Percentiles rank a stretch among this genome's conserved stretches.
Evolutionary conservation across 2,329 filamentous ascomycete genomes (phyloP).

Genomic region (Fusarium incarnatum): DNA sequence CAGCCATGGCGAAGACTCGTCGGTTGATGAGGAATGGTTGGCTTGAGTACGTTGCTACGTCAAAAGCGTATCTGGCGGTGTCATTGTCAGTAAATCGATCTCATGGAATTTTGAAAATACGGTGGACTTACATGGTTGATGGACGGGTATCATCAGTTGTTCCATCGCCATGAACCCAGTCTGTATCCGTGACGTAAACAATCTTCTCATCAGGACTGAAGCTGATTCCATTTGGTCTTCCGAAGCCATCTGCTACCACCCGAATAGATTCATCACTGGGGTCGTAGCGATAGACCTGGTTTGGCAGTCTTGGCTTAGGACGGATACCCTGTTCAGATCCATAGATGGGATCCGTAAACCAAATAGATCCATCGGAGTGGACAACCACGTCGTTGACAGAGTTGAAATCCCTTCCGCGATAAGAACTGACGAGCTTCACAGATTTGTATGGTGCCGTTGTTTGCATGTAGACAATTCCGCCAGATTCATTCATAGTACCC

Average conservation of each 20-base stretch:
- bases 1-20: constrained; percentile 63
- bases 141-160: constrained; percentile 43
- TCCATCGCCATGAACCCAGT: constrained; percentile 51
- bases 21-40: constrained; percentile 60
- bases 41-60: constrained; percentile 43
- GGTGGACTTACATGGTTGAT: constrained; percentile 44
- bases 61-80: constrained; percentile 51
- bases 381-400: constrained; percentile 62
- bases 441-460: constrained; percentile 48
- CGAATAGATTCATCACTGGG: constrained; percentile 54
- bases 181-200: constrained; percentile 61
- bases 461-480: constrained; percentile 52
- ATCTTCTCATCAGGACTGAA: constrained; percentile 59
- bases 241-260: constrained; percentile 61
- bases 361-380: constrained; percentile 57
- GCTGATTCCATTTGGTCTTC: constrained; percentile 59
- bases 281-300: constrained; percentile 62
- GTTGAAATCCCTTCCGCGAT: constrained; percentile 60
- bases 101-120: rapidly evolving
- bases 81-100: not conserved
- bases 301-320: constrained; percentile 56
- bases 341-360: constrained; percentile 64
- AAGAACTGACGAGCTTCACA: constrained; percentile 52
- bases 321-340: constrained; percentile 61
- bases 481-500: constrained; percentile 44